phyloP scores from a whole-genome alignment of 306 rosid species.

The Cucurbita pepo region DNA sequence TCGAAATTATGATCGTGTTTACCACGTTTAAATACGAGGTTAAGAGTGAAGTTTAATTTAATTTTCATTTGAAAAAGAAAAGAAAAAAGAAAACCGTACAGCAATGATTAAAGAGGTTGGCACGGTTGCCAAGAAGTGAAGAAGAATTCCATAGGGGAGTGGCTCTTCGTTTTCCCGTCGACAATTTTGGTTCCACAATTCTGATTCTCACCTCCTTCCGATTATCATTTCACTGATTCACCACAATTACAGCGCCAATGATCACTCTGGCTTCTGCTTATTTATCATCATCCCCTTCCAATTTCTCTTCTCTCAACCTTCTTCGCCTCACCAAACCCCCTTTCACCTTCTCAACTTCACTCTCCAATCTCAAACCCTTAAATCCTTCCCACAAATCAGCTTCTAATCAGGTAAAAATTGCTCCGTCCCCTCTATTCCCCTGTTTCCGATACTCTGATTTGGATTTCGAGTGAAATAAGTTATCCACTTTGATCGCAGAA shows the following conservation, averaged over 20 bases:
- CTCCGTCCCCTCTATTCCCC: background rate
- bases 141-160: background rate
- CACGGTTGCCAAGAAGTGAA: background rate
- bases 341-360: slow-evolving; percentile 1
- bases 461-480: background rate
- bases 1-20: too few species aligned
- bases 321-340: slow-evolving; percentile 4
- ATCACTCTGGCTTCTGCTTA: background rate
- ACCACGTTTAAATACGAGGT: too few species aligned
- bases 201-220: background rate
- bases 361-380: background rate
- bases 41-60: too few species aligned
- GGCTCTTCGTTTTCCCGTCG: background rate
- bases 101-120: background rate
- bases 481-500: slow-evolving; percentile 1
- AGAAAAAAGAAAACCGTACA: too few species aligned
- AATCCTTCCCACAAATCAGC: background rate
- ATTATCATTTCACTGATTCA: background rate
- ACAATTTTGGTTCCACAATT: background rate
- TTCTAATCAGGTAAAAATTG: slow-evolving; percentile 3
- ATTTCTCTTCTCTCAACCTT: background rate
- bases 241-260: background rate
- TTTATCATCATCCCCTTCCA: background rate
- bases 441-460: background rate
- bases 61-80: too few species aligned